Base-by-base conservation (phyloP, 257 asterid genomes). In the Henckelia pumila region DNA sequence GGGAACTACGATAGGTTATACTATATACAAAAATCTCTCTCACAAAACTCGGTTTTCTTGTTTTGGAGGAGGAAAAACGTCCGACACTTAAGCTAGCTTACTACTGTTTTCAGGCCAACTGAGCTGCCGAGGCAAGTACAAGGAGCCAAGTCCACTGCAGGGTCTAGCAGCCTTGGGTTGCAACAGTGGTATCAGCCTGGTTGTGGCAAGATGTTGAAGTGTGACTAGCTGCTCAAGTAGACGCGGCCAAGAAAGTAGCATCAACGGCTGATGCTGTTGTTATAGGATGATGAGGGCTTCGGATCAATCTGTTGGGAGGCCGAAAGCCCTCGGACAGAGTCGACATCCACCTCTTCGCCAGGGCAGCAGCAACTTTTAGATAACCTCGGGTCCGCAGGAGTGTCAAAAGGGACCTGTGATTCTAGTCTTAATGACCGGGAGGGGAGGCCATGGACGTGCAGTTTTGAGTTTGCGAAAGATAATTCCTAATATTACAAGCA, bases 1-100 rank as follows among this genome's bases (percentile, higher is more conserved):
- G 93, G 88, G 24, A 84, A 83, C 70, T 86, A 86, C 59, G 93
- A 78, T n/a, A 82, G 93, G 89, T n/a, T n/a, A n/a, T n/a, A n/a
- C n/a, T n/a, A n/a, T n/a, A n/a, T n/a, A n/a, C n/a, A n/a, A n/a
- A n/a, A n/a, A n/a, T n/a, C n/a, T n/a, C n/a, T n/a, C n/a, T n/a
- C n/a, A n/a, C n/a, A n/a, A n/a, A n/a, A 13, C 52, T 44, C 19
- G 52, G 1, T 28, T 33, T 49, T 59, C 61, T 28, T 49, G 20
- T 61, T 28, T 20, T n/a, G n/a, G n/a, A n/a, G n/a, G n/a, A n/a
- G n/a, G n/a, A n/a, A n/a, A n/a, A n/a, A n/a, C n/a, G n/a, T n/a
- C 8, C 1, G 11, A 28, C 52, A 20, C 17, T 53, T 50, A 14
- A 30, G 16, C 56, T 47, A 68, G 13, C 22, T 21, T 22, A 2